phyloP scores from a whole-genome alignment of 2,329 filamentous ascomycete species.

The Xylariaceae sp. region DNA sequence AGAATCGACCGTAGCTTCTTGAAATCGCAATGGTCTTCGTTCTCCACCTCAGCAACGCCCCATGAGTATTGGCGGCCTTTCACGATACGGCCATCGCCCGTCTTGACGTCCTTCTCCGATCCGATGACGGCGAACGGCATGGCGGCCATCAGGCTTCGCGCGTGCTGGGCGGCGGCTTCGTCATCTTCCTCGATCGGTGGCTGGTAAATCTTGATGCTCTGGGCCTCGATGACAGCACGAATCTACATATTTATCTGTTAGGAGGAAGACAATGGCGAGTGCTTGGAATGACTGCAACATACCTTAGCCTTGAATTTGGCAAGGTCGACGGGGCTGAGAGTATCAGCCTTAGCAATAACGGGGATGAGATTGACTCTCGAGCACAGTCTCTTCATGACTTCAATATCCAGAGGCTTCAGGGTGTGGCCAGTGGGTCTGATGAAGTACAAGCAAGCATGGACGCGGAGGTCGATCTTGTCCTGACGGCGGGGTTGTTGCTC shows the following conservation, averaged over 20 bases:
- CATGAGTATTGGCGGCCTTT: constrained; percentile 99
- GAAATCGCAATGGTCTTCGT: constrained; percentile 99
- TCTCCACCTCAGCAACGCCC: constrained; percentile 99
- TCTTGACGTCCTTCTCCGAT: constrained; percentile 99
- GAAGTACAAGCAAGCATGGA: constrained; percentile 98
- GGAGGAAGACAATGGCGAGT: not conserved
- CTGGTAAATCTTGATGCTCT: constrained; percentile 99
- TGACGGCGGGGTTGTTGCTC: constrained; percentile 97
- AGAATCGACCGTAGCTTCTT: constrained; percentile 99
- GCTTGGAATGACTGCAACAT: constrained; percentile 41
- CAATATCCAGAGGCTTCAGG: constrained; percentile 96
- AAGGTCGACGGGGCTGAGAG: constrained; percentile 88
- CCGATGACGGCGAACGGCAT: constrained; percentile 99
- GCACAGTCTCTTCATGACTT: constrained; percentile 99
- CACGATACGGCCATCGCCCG: constrained; percentile 90
- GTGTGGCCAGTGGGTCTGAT: constrained; percentile 98
- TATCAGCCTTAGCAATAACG: constrained; percentile 98
- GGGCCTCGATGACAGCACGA: constrained; percentile 91
- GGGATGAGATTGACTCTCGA: constrained; percentile 98
- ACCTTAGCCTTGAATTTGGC: constrained; percentile 95
- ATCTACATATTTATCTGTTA: constrained; percentile 60
- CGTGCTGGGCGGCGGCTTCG: constrained; percentile 92
- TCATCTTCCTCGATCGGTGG: constrained; percentile 98
- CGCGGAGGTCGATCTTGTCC: constrained; percentile 99
- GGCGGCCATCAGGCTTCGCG: constrained; percentile 89